These are phyloP conservation scores for Phytophthora parvispora DNA, from an alignment of 352 stramenopile genomes.

Conservation along the genomic window DNA sequence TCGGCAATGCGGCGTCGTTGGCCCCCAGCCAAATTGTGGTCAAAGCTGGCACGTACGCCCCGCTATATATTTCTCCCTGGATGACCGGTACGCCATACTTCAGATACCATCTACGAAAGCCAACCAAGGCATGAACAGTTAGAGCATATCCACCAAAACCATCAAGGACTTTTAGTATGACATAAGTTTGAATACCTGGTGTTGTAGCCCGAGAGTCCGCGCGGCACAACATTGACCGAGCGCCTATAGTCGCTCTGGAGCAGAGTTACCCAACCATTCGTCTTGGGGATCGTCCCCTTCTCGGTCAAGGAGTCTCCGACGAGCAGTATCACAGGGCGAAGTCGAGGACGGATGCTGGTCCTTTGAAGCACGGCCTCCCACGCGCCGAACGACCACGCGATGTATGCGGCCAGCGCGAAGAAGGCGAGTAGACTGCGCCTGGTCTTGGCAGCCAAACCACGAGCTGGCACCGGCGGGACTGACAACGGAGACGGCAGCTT, in stretches of 20 bases:
- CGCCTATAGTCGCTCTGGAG: constrained; percentile 62
- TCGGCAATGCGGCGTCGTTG: constrained; percentile 60
- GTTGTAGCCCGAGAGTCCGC: constrained; percentile 70
- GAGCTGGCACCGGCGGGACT: not conserved
- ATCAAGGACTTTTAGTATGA: not conserved
- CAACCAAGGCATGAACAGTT: not conserved
- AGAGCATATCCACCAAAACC: not conserved
- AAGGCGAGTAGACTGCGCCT: constrained; percentile 10
- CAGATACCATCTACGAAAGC: constrained; percentile 46
- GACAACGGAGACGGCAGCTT: not conserved
- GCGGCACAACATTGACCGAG: constrained; percentile 63
- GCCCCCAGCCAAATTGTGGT: constrained; percentile 68
- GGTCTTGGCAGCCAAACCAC: not conserved
- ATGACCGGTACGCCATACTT: constrained; percentile 38
- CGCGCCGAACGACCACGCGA: constrained; percentile 29
- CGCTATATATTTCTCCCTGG: constrained; percentile 35
- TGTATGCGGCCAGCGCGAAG: constrained; percentile 17
- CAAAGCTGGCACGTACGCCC: constrained; percentile 31
- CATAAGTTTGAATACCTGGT: constrained; percentile 41
- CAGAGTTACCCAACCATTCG: constrained; percentile 51
- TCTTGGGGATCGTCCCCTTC: constrained; percentile 33
- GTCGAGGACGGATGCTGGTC: constrained; percentile 11
- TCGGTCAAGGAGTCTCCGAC: constrained; percentile 80
- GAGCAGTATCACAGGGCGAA: constrained; percentile 50
- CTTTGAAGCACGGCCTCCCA: constrained; percentile 21